Evolutionary conservation across 495 filamentous ascomycete species (phyloP), one percentile per base, ranked within the genome.

Genomic region (Penicillium canescens): DNA sequence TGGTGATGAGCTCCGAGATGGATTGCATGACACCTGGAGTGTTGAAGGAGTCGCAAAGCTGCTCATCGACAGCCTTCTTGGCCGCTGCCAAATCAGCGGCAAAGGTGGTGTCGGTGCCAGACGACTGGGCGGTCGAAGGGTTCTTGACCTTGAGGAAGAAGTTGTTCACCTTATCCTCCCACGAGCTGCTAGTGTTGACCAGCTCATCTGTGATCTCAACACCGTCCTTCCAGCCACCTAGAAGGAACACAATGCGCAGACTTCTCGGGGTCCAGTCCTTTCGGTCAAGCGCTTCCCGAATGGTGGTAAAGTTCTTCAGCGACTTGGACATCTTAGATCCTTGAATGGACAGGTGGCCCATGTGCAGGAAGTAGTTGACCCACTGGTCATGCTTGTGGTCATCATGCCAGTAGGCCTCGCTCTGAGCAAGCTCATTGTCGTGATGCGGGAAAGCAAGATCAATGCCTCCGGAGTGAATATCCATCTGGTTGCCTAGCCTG

Each of bases 261-360:
- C 82, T 82, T 36, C 94, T 82, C 0, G 94, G 74, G 0, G 89
- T 96, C 80, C 90, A 96, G 18, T 85, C 86, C n/a, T 82, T 82
- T 4, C 77, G 72, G 6, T 78, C 79, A 1, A 98, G 76, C 0
- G 92, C 91, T 59, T 94, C 88, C 8, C 88, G 82, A 54, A 98
- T 96, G 0, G 94, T 96, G n/a, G 89, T 90, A 69, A 97, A 98
- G 72, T 97, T 98, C 77, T 98, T 98, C 51, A 98, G 67, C 6
- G 83, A 88, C 71, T 98, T 97, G 42, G 85, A 90, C 94, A 98
- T 98, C 67, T 98, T 98, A 6, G 84, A 87, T 0, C 94, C 93
- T 34, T 85, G 78, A 51, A 98, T 97, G 18, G 86, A 89, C 40
- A 98, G 74, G 67, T 98, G 93, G 6, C 93, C 93, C 88, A 95